Conservation (phyloP, 805 yeast species). For the Saccharomyces kudriavzevii region DNA sequence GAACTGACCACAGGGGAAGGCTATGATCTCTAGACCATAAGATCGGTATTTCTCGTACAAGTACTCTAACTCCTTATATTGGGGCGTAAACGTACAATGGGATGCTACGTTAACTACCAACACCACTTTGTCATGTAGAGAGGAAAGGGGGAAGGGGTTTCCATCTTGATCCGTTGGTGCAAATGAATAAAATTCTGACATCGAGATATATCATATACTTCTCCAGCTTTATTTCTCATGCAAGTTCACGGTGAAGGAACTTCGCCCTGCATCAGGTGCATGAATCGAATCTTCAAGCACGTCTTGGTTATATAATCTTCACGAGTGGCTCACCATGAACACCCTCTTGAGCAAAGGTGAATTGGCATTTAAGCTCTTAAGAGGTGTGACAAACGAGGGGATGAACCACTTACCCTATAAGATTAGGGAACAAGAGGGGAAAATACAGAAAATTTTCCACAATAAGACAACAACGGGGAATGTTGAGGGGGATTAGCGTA, state of each 20-base stretch:
- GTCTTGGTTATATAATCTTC: not conserved
- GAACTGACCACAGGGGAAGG: slow-evolving; percentile 86
- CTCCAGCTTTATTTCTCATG: not conserved
- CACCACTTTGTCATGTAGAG: slow-evolving; percentile 69
- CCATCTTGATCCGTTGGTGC: slow-evolving; percentile 53
- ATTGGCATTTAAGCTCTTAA: not conserved
- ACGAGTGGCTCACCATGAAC: not conserved
- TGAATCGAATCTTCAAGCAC: not conserved
- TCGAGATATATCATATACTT: not conserved
- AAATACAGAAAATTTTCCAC: not conserved
- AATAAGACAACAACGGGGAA: not conserved
- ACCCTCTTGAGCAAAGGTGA: not conserved
- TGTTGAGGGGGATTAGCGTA: not conserved
- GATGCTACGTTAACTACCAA: slow-evolving; percentile 80
- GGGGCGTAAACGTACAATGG: slow-evolving; percentile 69
- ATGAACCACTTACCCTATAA: not conserved
- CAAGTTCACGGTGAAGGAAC: not conserved
- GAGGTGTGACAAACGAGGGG: not conserved
- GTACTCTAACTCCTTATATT: slow-evolving; percentile 59
- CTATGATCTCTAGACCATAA: slow-evolving; percentile 57
- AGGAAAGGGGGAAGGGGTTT: slow-evolving; percentile 46
- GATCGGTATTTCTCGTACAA: slow-evolving; percentile 56
- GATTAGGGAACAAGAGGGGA: not conserved
- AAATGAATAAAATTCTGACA: slow-evolving; percentile 52
- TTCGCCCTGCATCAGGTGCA: not conserved